A percentile compares a stretch with the other conserved stretches of the same genome.
Evolutionary conservation across 2,329 filamentous ascomycete species (phyloP).

Genomic region (Exophiala xenobiotica): DNA sequence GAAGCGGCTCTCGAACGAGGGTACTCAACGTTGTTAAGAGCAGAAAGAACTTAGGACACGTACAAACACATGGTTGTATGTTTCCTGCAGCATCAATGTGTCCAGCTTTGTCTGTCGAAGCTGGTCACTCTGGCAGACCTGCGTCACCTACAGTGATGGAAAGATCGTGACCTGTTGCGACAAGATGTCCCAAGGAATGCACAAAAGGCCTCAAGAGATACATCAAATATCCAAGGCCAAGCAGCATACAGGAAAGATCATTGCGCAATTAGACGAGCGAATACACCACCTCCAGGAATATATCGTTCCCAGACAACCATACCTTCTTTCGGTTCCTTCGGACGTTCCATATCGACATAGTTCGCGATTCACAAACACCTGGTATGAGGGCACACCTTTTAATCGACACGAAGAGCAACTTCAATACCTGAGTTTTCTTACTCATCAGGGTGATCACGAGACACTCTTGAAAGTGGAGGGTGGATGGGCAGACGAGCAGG

Average conservation of each 20-base stretch:
- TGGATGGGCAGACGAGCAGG: constrained; percentile 53
- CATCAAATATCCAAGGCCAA: constrained; percentile 12
- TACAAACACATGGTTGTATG: constrained; percentile 9
- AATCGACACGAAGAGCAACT: constrained; percentile 55
- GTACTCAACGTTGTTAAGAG: background rate
- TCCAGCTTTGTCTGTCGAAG: constrained; percentile 8
- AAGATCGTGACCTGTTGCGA: constrained; percentile 21
- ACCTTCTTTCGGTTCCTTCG: constrained; percentile 48
- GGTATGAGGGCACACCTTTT: constrained; percentile 55
- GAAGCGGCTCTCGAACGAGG: too few species aligned
- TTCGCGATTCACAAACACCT: constrained; percentile 45
- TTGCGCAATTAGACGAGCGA: constrained; percentile 31
- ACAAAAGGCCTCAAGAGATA: constrained; percentile 14
- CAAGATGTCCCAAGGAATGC: constrained; percentile 27
- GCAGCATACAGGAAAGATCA: constrained; percentile 1
- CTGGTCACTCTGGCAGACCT: constrained; percentile 14
- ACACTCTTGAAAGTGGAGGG: constrained; percentile 51
- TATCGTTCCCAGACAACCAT: constrained; percentile 46
- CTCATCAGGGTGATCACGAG: constrained; percentile 56
- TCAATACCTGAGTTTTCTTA: constrained; percentile 63
- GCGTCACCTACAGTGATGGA: constrained; percentile 21
- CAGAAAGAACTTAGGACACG: background rate
- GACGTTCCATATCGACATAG: constrained; percentile 47
- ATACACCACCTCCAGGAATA: constrained; percentile 42
- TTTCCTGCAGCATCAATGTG: constrained; percentile 14